Percentiles rank a stretch among this genome's conserved stretches.
Evolutionary conservation across 768 basidiomycete genomes (phyloP).

Genomic region (Mycena polygramma): DNA sequence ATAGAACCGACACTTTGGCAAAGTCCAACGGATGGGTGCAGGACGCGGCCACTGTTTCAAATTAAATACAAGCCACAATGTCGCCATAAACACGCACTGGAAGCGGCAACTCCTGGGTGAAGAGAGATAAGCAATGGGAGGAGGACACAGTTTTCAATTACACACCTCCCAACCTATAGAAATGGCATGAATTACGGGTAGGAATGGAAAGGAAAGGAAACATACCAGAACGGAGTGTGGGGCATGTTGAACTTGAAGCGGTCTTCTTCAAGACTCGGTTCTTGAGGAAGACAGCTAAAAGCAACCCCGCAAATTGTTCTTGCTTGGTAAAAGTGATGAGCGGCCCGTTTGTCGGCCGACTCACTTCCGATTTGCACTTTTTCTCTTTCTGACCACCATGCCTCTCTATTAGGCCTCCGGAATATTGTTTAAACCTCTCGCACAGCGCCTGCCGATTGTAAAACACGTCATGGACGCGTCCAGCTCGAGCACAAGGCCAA

Average conservation of each 20-base stretch:
- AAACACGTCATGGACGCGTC: too few relatives aligned
- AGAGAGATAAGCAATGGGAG: constrained; percentile 26
- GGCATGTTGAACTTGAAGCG: constrained; percentile 30
- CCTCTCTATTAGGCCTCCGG: too few relatives aligned
- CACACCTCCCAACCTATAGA: constrained; percentile 73
- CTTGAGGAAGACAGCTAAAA: constrained; percentile 38
- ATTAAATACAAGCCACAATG: constrained; percentile 25
- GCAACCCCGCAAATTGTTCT: neutral
- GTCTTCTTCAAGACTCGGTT: constrained; percentile 34
- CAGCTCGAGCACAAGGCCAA: too few relatives aligned
- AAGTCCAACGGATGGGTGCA: constrained; percentile 89
- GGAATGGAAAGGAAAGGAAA: constrained; percentile 27
- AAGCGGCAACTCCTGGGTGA: constrained; percentile 69
- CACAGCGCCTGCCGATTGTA: too few relatives aligned
- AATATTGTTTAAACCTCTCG: too few relatives aligned
- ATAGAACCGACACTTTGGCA: constrained; percentile 79
- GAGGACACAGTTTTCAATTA: constrained; percentile 26
- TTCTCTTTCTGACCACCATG: too few relatives aligned
- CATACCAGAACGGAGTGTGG: constrained; percentile 64
- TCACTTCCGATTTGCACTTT: neutral
- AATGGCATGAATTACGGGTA: constrained; percentile 28
- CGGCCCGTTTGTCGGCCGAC: neutral
- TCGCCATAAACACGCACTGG: constrained; percentile 58
- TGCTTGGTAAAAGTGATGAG: neutral
- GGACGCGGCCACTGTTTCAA: constrained; percentile 75